Evolutionary conservation across 768 basidiomycete genomes (phyloP).

Genomic region (Floccularia luteovirens): DNA sequence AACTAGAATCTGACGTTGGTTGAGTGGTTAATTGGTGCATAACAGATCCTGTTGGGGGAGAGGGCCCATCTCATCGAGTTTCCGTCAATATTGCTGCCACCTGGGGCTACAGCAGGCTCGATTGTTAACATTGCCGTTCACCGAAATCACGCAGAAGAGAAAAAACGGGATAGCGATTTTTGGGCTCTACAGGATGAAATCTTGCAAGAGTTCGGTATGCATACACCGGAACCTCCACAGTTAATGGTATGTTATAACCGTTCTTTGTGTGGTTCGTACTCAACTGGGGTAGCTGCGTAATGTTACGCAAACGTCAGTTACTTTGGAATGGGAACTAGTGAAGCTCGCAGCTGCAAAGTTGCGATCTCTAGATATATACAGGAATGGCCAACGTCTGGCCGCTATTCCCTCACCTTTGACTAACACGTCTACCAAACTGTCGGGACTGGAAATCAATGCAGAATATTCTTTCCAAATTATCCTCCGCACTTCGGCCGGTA

Average conservation of each 20-base stretch:
- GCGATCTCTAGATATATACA: slow-evolving; percentile 87
- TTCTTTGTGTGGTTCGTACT: not conserved
- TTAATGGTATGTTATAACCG: slow-evolving; percentile 46
- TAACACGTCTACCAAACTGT: slow-evolving; percentile 86
- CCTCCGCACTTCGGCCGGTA: slow-evolving; percentile 88
- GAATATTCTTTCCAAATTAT: slow-evolving; percentile 95
- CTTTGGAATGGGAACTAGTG: slow-evolving; percentile 89
- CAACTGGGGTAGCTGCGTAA: slow-evolving; percentile 75
- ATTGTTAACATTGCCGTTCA: slow-evolving; percentile 96
- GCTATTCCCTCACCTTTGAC: slow-evolving; percentile 75
- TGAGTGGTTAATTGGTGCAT: not conserved
- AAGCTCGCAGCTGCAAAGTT: slow-evolving; percentile 81
- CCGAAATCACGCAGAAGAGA: slow-evolving; percentile 81
- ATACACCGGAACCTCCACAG: slow-evolving; percentile 62
- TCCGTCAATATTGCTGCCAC: slow-evolving; percentile 89
- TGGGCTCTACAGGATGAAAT: slow-evolving; percentile 82
- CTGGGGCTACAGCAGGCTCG: slow-evolving; percentile 87
- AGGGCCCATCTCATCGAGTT: slow-evolving; percentile 97
- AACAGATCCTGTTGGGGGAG: slow-evolving; percentile 85
- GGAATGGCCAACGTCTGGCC: slow-evolving; percentile 83
- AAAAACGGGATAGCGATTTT: slow-evolving; percentile 74
- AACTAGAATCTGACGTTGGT: slow-evolving; percentile 1
- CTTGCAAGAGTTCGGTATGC: slow-evolving; percentile 60
- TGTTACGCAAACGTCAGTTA: slow-evolving; percentile 94
- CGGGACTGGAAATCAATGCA: slow-evolving; percentile 72